phyloP scores from a whole-genome alignment of 2,329 filamentous ascomycete genomes.

The Didymella sp. region DNA sequence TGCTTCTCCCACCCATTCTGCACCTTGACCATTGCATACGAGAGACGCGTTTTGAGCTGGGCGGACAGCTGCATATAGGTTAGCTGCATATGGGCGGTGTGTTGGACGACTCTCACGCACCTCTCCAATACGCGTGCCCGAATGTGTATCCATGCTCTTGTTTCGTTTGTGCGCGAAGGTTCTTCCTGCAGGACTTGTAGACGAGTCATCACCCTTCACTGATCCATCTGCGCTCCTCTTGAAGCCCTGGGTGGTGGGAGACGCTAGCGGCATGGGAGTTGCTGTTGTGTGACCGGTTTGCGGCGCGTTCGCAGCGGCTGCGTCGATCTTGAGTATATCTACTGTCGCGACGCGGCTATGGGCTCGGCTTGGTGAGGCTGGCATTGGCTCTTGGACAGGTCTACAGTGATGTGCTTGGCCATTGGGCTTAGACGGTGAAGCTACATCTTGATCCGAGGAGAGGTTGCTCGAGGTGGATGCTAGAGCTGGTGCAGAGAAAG shows the following conservation, averaged over 20 bases:
- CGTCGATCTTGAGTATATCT: constrained; percentile 33
- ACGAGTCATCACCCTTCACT: constrained; percentile 58
- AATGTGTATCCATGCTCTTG: constrained; percentile 71
- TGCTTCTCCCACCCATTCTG: constrained; percentile 84
- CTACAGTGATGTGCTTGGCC: constrained; percentile 54
- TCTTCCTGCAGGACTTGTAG: constrained; percentile 20
- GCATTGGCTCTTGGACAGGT: constrained; percentile 28
- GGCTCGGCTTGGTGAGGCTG: constrained; percentile 59
- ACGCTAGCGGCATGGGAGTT: constrained; percentile 53
- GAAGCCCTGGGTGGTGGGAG: constrained; percentile 56
- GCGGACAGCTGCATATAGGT: constrained; percentile 68
- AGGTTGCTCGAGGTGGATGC: constrained; percentile 37
- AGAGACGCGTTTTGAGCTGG: constrained; percentile 81
- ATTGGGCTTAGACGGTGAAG: constrained; percentile 38
- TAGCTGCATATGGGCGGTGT: constrained; percentile 28
- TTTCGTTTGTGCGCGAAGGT: constrained; percentile 69
- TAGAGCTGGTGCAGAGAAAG: constrained; percentile 42
- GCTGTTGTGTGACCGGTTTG: constrained; percentile 43
- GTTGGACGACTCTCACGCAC: constrained; percentile 57
- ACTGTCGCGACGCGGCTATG: constrained; percentile 47
- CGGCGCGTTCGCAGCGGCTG: constrained; percentile 33
- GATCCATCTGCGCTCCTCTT: constrained; percentile 81
- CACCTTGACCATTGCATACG: constrained; percentile 93
- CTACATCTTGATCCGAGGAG: constrained; percentile 39
- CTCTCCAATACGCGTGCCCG: constrained; percentile 75